Percentiles rank a stretch among this genome's conserved stretches.
These are phyloP conservation scores for Jatropha multifida DNA, from an alignment of 441 rosid genomes.

Conservation along the genomic window DNA sequence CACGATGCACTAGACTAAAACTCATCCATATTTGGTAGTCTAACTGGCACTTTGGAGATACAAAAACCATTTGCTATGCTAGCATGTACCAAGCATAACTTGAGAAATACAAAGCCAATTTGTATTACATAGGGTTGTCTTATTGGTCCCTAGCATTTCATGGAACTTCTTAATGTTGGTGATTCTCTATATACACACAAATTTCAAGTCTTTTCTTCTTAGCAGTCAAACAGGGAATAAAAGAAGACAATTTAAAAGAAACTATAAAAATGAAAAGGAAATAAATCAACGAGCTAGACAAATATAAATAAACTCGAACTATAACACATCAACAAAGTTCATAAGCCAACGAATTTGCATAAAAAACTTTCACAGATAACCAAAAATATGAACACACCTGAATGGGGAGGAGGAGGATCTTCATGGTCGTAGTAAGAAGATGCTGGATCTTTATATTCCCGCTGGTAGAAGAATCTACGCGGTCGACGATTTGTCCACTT, in stretches of 20 bases:
- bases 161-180: not conserved
- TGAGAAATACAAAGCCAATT: not conserved
- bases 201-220: not conserved
- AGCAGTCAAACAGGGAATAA: not conserved
- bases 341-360: not conserved
- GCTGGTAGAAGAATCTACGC: slow-evolving; percentile 35
- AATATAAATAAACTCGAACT: not conserved
- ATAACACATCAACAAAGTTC: not conserved
- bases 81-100: not conserved
- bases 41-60: no score
- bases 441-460: slow-evolving; percentile 29
- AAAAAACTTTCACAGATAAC: not conserved
- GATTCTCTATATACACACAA: not conserved
- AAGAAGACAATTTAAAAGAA: not conserved
- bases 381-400: slow-evolving; percentile 17
- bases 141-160: slow-evolving; percentile 1
- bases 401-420: slow-evolving; percentile 22
- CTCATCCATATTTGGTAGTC: not conserved
- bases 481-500: slow-evolving; percentile 52
- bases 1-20: not conserved
- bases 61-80: no score
- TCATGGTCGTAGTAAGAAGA: slow-evolving; percentile 29
- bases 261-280: not conserved
- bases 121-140: not conserved
- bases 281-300: not conserved